Conservation (phyloP, 2,329 filamentous ascomycete genomes). For the Apiospora marii region DNA sequence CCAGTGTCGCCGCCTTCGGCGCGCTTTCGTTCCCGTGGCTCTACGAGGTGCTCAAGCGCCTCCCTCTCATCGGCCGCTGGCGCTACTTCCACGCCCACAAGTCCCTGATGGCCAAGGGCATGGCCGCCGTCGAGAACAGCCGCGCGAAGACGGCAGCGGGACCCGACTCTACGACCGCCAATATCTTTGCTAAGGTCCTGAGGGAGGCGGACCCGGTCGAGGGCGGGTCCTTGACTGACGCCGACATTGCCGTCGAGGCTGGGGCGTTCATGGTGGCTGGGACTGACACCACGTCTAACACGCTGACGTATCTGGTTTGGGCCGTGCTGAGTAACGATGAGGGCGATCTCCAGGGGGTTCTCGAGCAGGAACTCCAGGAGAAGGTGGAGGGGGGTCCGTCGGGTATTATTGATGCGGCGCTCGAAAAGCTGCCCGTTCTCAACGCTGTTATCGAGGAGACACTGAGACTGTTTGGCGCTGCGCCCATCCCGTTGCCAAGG, state of each 20-base stretch:
- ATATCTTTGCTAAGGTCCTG: background rate
- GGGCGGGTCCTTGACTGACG: background rate
- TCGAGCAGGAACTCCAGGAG: background rate
- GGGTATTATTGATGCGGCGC: background rate
- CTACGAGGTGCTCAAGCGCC: background rate
- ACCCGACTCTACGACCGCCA: background rate
- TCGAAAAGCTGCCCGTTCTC: slow-evolving; percentile 46
- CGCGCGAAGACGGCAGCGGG: background rate
- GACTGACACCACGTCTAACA: slow-evolving; percentile 60
- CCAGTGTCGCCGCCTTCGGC: background rate
- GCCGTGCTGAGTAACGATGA: slow-evolving; percentile 42
- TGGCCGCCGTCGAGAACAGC: background rate
- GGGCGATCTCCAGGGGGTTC: slow-evolving; percentile 34
- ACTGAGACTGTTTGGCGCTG: slow-evolving; percentile 49
- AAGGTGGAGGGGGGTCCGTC: background rate
- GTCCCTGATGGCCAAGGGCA: background rate
- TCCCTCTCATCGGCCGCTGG: background rate
- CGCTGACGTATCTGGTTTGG: slow-evolving; percentile 56
- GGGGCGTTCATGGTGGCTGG: slow-evolving; percentile 57
- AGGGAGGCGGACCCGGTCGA: background rate
- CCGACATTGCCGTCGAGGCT: slow-evolving; percentile 43
- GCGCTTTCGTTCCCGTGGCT: background rate
- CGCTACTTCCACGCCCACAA: background rate
- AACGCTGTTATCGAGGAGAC: slow-evolving; percentile 51
- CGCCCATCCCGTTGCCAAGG: slow-evolving; percentile 46